Evolutionary conservation across 257 asterid species (phyloP).

Genomic region (Primulina tabacum): DNA sequence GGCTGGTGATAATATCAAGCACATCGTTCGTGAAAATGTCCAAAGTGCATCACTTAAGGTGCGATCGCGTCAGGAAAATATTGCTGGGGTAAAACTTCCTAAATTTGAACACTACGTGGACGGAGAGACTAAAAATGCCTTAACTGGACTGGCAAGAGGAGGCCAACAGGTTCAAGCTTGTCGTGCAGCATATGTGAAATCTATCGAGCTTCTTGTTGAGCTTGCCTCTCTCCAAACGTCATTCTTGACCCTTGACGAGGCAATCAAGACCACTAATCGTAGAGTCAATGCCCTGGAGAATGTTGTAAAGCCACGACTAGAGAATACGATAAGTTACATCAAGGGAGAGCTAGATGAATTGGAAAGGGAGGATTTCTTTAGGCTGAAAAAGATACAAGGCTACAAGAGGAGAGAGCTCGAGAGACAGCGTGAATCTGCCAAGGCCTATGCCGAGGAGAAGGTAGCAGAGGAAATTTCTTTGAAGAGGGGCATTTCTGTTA

Average conservation of each 20-base stretch:
- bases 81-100: conserved; percentile 59
- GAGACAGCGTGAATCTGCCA: conserved; percentile 43
- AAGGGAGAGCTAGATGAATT: conserved; percentile 51
- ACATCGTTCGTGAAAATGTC: conserved; percentile 45
- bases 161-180: conserved; percentile 59
- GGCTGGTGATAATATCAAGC: conserved; percentile 51
- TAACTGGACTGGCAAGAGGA: conserved; percentile 57
- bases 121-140: conserved; percentile 44
- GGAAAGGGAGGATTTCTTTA: conserved; percentile 53
- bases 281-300: conserved; percentile 57
- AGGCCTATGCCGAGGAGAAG: conserved; percentile 42
- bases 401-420: conserved; percentile 48
- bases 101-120: conserved; percentile 43
- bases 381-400: conserved; percentile 51
- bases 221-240: conserved; percentile 53
- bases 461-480: conserved; percentile 38
- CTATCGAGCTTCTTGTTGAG: conserved; percentile 55
- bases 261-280: conserved; percentile 59
- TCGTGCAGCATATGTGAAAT: conserved; percentile 43
- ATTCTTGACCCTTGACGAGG: conserved; percentile 55
- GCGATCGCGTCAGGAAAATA: conserved; percentile 42
- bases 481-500: conserved; percentile 38
- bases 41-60: conserved; percentile 41
- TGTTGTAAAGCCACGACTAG: conserved; percentile 53
- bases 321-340: conserved; percentile 50